Base-by-base conservation (phyloP, 805 yeast species). In the Candida andamanensis region DNA sequence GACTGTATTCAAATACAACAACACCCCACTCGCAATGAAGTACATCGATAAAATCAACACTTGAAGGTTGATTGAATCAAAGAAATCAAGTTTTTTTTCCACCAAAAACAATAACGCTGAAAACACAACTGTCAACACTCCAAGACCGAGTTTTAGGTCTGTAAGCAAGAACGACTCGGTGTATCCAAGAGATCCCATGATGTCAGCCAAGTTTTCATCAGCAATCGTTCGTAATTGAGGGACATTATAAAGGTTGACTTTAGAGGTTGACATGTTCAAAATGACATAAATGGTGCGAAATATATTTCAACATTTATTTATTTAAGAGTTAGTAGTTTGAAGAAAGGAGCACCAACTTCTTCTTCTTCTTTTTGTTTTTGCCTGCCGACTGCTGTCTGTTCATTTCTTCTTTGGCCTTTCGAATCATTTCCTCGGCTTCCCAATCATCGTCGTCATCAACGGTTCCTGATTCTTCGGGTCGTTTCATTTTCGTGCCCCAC, bases 401-500 rank as follows among this genome's bases (percentile, higher is more conserved):
- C 53, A 68, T 70, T 37, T 67, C 72, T 43, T 67, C 72, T 37
- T 63, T 68, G 3, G 77, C 78, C 42, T 63, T 64, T 16, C 72
- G 55, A 15, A 79, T 62, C 69, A 74, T 60, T 36, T 73, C 72
- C 39, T 60, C 69, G 6, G 69, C 69, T 26, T 72, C 78, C 48
- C 66, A 63, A 24, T 64, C 72, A 35, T 68, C 72, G 6, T 58
- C 66, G 1, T 33, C 26, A 16, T 52, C 41, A n/a, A 44, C 52
- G 2, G 46, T 52, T 3, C 57, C 58, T 4, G 34, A 45, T 9
- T 19, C 19, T 17, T 62, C 69, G 1, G 59, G 44, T 32, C 57
- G 63, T 4, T 69, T 71, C 2, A 76, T 72, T 32, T 58, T 63
- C 1, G 92, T 83, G 0, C 94, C 94, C 94, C 94, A 84, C 3